Conservation (phyloP, 306 rosid species). For the Psophocarpus tetragonolobus region DNA sequence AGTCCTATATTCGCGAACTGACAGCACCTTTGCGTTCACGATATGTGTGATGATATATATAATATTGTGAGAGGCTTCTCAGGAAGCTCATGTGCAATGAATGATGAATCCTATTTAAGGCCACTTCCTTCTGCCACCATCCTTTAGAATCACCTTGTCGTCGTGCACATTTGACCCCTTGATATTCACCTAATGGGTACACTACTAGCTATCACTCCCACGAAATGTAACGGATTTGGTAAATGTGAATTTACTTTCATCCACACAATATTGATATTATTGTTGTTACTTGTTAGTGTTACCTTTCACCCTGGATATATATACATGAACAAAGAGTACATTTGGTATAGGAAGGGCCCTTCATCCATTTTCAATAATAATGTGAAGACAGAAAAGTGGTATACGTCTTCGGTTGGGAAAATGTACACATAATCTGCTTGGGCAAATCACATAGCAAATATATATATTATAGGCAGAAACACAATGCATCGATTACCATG, state of each 20-base stretch:
- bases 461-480: background rate
- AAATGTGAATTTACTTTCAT: background rate
- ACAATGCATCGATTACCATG: background rate
- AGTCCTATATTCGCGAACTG: conserved; percentile 36
- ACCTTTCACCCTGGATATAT: background rate
- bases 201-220: background rate
- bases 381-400: background rate
- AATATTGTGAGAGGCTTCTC: conserved; percentile 27
- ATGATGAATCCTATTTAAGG: conserved; percentile 20
- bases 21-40: conserved; percentile 35
- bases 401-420: background rate
- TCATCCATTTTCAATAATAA: background rate
- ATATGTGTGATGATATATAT: background rate
- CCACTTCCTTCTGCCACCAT: conserved; percentile 23
- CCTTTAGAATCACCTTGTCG: background rate
- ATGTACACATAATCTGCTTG: background rate
- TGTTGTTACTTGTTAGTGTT: background rate
- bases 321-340: conserved; percentile 7
- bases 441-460: background rate
- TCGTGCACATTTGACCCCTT: background rate
- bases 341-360: conserved; percentile 4
- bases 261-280: background rate
- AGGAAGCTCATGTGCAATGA: conserved; percentile 35
- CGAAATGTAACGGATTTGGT: background rate
- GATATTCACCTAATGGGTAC: background rate